Evolutionary conservation across 2,329 filamentous ascomycete species (phyloP).

Genomic region (Aspergillus ochraceus): DNA sequence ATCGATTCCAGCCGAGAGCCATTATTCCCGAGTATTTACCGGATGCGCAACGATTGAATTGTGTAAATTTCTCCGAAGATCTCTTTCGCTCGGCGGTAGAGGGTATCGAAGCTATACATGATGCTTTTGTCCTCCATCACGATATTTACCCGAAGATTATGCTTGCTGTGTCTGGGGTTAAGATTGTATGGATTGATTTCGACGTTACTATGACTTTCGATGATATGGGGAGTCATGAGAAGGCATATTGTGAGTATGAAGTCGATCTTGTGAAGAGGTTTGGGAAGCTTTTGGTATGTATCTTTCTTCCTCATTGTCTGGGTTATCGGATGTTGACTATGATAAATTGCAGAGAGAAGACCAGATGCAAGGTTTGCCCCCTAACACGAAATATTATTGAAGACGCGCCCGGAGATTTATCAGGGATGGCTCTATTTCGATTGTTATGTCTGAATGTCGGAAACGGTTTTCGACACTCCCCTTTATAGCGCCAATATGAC

Average conservation of each 20-base stretch:
- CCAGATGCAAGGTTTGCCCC: slow-evolving; percentile 6
- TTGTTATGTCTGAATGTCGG: too few species aligned
- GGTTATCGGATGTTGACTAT: too few species aligned
- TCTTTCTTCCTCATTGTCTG: too few species aligned
- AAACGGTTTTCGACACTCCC: too few species aligned
- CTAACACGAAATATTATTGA: slow-evolving; percentile 14
- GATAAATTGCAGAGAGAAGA: slow-evolving; percentile 6
- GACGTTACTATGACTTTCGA: slow-evolving; percentile 23
- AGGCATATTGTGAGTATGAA: slow-evolving; percentile 12
- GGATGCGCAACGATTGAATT: slow-evolving; percentile 20
- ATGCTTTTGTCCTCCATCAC: slow-evolving; percentile 21
- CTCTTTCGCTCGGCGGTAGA: slow-evolving; percentile 18
- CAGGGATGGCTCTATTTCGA: too few species aligned
- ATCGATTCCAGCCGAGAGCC: slow-evolving; percentile 20
- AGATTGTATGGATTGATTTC: slow-evolving; percentile 27
- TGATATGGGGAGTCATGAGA: not conserved
- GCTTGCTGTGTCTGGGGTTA: slow-evolving; percentile 19
- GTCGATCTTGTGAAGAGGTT: slow-evolving; percentile 9
- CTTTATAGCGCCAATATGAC: too few species aligned
- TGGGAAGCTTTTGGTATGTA: slow-evolving; percentile 12
- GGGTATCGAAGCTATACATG: slow-evolving; percentile 22
- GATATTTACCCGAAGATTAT: slow-evolving; percentile 29
- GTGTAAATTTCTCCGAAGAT: slow-evolving; percentile 20
- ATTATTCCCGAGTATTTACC: slow-evolving; percentile 30
- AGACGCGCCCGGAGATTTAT: too few species aligned